Evolutionary conservation across 2,329 filamentous ascomycete genomes (phyloP).

Genomic region (Chrysosporium queenslandicum): DNA sequence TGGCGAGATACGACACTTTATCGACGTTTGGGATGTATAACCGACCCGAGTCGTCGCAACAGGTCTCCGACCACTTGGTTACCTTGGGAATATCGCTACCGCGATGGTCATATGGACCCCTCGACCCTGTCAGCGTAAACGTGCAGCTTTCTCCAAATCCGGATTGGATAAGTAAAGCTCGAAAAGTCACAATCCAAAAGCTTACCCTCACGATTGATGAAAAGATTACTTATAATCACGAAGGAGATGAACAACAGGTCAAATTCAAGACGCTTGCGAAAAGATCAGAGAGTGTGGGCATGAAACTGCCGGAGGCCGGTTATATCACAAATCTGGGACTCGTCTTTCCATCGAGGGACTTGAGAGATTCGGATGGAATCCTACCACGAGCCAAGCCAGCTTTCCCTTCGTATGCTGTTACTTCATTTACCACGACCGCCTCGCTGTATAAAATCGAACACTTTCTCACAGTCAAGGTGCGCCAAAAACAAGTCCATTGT

Average conservation of each 20-base stretch:
- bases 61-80: constrained; percentile 79
- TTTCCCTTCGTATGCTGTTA: constrained; percentile 81
- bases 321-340: constrained; percentile 89
- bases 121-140: constrained; percentile 91
- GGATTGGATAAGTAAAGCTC: constrained; percentile 83
- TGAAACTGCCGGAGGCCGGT: constrained; percentile 79
- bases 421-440: constrained; percentile 85
- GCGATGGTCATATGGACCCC: constrained; percentile 89
- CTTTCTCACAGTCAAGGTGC: constrained; percentile 85
- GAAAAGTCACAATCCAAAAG: constrained; percentile 83
- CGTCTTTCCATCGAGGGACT: constrained; percentile 80
- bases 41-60: constrained; percentile 76
- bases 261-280: constrained; percentile 82
- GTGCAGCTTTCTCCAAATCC: constrained; percentile 88
- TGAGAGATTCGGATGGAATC: constrained; percentile 77
- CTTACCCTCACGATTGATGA: constrained; percentile 92
- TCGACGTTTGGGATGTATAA: constrained; percentile 99
- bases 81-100: constrained; percentile 86
- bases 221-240: constrained; percentile 96
- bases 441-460: constrained; percentile 98
- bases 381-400: constrained; percentile 73
- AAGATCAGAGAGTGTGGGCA: constrained; percentile 68
- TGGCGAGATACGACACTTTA: constrained; percentile 88
- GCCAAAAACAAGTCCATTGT: constrained; percentile 5
- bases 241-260: constrained; percentile 86